phyloP scores from a whole-genome alignment of 2,329 filamentous ascomycete genomes.

The Coniochaeta hoffmannii region DNA sequence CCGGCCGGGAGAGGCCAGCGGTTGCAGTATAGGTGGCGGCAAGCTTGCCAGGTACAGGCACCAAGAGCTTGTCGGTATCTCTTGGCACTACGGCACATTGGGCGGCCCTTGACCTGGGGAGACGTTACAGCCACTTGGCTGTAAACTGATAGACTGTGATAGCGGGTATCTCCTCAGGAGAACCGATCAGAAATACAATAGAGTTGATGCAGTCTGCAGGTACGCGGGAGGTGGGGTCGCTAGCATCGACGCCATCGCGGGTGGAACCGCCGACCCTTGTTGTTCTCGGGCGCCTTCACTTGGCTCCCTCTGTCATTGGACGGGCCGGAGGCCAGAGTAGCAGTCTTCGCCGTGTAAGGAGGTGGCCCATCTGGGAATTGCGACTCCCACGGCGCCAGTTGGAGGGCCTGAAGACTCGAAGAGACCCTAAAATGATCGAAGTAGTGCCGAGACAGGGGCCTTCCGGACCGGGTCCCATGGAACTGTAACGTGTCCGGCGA shows the following conservation, averaged over 20 bases:
- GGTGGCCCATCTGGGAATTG: background rate
- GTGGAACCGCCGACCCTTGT: background rate
- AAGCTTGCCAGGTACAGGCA: background rate
- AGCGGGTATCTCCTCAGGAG: too few relatives aligned
- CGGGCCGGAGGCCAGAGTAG: background rate
- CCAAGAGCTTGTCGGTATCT: background rate
- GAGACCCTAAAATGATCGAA: background rate
- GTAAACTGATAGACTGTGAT: too few relatives aligned
- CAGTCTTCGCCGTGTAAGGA: background rate
- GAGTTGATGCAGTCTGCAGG: background rate
- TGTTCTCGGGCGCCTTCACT: background rate
- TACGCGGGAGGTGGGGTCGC: background rate
- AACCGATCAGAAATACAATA: too few relatives aligned
- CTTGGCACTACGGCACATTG: background rate
- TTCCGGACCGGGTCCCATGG: background rate
- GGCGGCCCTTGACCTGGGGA: background rate
- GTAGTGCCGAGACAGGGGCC: background rate
- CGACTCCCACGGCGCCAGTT: background rate
- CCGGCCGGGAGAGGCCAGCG: background rate
- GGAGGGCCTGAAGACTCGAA: background rate
- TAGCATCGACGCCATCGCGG: background rate
- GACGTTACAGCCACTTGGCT: background rate
- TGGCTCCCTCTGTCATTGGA: background rate
- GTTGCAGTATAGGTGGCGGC: background rate
- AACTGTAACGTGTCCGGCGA: background rate